Conservation (phyloP, 768 basidiomycete genomes). For the Strobilomyces dryophilus region DNA sequence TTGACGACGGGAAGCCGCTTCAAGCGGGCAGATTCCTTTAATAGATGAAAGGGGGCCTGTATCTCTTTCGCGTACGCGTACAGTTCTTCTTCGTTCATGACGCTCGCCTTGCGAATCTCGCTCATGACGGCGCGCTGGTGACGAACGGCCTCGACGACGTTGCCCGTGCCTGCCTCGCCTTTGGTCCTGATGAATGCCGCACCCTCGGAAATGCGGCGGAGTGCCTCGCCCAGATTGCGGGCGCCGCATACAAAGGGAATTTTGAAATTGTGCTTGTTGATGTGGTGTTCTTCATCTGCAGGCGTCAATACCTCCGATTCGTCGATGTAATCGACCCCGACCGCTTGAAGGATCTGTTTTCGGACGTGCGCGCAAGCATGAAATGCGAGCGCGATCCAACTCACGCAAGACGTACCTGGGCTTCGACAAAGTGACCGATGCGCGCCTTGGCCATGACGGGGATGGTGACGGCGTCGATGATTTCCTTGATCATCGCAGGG, state of each 20-base stretch:
- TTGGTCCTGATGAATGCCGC: conserved; percentile 99
- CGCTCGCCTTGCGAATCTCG: conserved; percentile 80
- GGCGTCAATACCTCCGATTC: conserved; percentile 94
- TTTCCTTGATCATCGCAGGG: conserved; percentile 94
- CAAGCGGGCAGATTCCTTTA: conserved; percentile 93
- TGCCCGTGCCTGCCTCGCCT: conserved; percentile 87
- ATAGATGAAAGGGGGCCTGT: conserved; percentile 88
- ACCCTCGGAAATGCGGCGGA: conserved; percentile 94
- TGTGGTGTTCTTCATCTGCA: conserved; percentile 94
- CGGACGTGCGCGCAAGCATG: background rate
- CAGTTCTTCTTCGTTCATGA: conserved; percentile 93
- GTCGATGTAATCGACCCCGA: conserved; percentile 96
- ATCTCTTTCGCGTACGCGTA: conserved; percentile 91
- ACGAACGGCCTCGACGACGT: conserved; percentile 90
- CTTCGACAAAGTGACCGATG: conserved; percentile 97
- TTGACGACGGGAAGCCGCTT: conserved; percentile 94
- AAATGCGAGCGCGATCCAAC: background rate
- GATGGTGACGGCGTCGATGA: conserved; percentile 91
- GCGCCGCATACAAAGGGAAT: conserved; percentile 96
- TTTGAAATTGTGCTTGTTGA: conserved; percentile 95
- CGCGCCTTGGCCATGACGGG: conserved; percentile 96
- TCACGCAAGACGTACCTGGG: conserved; percentile 52
- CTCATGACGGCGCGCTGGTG: conserved; percentile 81
- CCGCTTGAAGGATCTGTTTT: conserved; percentile 79
- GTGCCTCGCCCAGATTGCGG: conserved; percentile 91